phyloP scores from a whole-genome alignment of 2,329 filamentous ascomycete species.

The Shiraia bambusicola region DNA sequence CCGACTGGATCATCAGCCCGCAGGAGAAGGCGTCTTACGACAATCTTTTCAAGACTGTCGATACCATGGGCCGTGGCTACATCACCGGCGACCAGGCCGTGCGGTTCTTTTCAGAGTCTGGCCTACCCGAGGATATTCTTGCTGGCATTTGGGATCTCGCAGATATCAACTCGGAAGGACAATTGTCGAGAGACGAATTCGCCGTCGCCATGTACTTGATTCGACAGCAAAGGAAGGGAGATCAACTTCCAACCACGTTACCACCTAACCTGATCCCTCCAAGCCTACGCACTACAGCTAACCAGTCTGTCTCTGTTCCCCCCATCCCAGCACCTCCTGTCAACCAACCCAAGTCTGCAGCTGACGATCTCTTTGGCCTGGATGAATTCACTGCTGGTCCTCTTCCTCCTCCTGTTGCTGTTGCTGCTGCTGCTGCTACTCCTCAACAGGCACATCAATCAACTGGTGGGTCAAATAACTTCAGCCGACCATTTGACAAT shows the following conservation, averaged over 20 bases:
- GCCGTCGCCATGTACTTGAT: conserved; percentile 98
- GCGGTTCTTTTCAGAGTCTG: conserved; percentile 88
- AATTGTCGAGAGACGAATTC: conserved; percentile 85
- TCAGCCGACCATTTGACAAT: conserved; percentile 48
- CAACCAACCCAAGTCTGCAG: conserved; percentile 68
- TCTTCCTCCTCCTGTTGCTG: too few relatives aligned
- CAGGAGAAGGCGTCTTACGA: conserved; percentile 88
- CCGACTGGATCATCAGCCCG: conserved; percentile 80
- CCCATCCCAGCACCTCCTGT: conserved; percentile 46
- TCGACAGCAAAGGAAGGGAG: conserved; percentile 75
- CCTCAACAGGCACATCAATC: conserved; percentile 65
- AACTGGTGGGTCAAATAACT: conserved; percentile 68
- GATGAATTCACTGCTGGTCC: conserved; percentile 65
- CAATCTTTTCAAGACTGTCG: conserved; percentile 78
- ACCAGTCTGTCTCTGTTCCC: conserved; percentile 53
- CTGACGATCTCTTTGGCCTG: conserved; percentile 91
- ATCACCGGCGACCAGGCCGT: conserved; percentile 96
- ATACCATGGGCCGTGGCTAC: conserved; percentile 75
- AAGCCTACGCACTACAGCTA: conserved; percentile 64
- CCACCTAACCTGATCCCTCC: conserved; percentile 83
- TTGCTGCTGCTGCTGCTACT: too few relatives aligned
- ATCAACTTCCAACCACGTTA: conserved; percentile 71
- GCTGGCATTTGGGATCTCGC: conserved; percentile 97
- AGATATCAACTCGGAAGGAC: conserved; percentile 88
- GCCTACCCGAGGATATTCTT: conserved; percentile 81